Conservation (phyloP, 2,329 filamentous ascomycete genomes). For the Penicillium sp. region DNA sequence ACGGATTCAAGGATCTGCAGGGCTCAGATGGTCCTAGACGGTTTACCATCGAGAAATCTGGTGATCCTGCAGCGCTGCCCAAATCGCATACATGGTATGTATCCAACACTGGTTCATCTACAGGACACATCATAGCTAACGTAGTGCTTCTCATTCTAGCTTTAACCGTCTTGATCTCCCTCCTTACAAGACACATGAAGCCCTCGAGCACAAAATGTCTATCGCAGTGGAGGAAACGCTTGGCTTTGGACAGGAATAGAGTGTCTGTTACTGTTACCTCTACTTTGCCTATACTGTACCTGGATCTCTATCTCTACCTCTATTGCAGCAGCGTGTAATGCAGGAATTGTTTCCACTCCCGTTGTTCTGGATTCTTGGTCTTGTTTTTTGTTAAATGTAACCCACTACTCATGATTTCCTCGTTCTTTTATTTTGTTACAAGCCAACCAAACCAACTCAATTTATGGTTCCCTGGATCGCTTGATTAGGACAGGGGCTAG, state of each 20-base stretch:
- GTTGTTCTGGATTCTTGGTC: constrained; percentile 11
- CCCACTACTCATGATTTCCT: constrained; percentile 10
- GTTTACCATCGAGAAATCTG: constrained; percentile 98
- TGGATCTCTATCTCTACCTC: constrained; percentile 1
- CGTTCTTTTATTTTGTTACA: background rate
- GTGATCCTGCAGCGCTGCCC: constrained; percentile 83
- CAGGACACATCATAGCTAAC: constrained; percentile 21
- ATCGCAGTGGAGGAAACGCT: constrained; percentile 98
- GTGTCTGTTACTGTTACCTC: constrained; percentile 5
- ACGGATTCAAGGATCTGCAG: constrained; percentile 98
- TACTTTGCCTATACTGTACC: constrained; percentile 6
- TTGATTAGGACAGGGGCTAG: background rate
- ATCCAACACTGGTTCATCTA: background rate
- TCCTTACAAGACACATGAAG: constrained; percentile 84
- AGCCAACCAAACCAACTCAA: constrained; percentile 3
- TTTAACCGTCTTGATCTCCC: constrained; percentile 97
- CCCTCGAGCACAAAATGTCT: constrained; percentile 82
- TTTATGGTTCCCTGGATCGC: background rate
- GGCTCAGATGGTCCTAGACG: constrained; percentile 91
- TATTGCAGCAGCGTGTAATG: constrained; percentile 3
- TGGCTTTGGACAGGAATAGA: constrained; percentile 95
- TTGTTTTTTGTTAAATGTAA: constrained; percentile 13
- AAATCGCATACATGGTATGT: constrained; percentile 97
- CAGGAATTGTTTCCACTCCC: constrained; percentile 10
- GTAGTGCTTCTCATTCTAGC: constrained; percentile 48